Base-by-base conservation (phyloP, 75 land plant genomes). In the Azolla pinnata region DNA sequence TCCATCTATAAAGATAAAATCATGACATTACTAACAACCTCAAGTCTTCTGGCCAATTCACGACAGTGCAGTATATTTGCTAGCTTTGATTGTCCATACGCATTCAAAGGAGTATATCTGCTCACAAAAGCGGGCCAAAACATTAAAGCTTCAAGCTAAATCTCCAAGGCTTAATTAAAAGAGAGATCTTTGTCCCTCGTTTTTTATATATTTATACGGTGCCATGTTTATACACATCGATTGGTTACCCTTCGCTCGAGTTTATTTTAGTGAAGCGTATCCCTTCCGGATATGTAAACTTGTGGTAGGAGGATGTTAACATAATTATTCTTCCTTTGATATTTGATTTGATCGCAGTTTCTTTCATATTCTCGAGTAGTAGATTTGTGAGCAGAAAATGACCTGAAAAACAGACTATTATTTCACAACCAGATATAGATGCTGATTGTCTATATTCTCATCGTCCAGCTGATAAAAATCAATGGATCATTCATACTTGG, bases 271-370 rank as follows among this genome's bases (percentile, higher is more conserved):
- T 51, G 61, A 82, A 75, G 1, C 40, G 31, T n/a, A 82, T 69
- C 8, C 83, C 85, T 45, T 55, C 68, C 1, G 48, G 18, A 42
- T 82, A 82, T 34, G 79, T 71, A 32, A 59, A 49, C 1, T 27
- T 21, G 46, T 82, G 85, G 0, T 78, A 78, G 23, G 70, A 44
- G 3, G 85, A 82, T 8, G 85, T 66, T 23, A 82, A 29, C 44
- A 79, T 82, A 19, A 82, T 66, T 49, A 82, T 79, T 53, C 83
- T 69, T 31, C 85, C 85, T 38, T 82, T 66, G 17, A 79, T 61
- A 0, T 74, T 71, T 0, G 55, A 59, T 1, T 35, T 35, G 38
- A 44, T 71, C 5, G 82, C 83, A 12, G 85, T 79, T 4, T 67
- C 9, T 53, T 79, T 82, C 79, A 82, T 82, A 32, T 71, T 79